A percentile compares a stretch with the other conserved stretches of the same genome.
These are phyloP conservation scores for Fragosphaeria purpurea DNA, from an alignment of 2,329 filamentous ascomycete species.

Conservation along the genomic window DNA sequence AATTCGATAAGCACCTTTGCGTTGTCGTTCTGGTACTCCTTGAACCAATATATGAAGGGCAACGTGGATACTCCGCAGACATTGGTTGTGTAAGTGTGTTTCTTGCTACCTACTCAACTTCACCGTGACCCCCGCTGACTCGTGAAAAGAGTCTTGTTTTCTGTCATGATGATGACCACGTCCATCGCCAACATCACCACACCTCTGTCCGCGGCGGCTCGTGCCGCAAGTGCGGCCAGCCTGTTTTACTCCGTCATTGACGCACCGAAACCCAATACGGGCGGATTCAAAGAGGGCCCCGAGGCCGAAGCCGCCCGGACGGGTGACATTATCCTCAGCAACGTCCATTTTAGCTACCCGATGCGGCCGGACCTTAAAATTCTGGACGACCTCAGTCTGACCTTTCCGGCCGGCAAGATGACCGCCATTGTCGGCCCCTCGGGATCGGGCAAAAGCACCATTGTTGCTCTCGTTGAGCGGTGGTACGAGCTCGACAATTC, in stretches of 20 bases:
- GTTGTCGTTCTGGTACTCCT: slow-evolving; percentile 53
- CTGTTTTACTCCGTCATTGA: slow-evolving; percentile 45
- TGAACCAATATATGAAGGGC: slow-evolving; percentile 38
- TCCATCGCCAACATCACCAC: slow-evolving; percentile 46
- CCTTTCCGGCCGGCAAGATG: slow-evolving; percentile 56
- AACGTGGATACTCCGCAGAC: slow-evolving; percentile 39
- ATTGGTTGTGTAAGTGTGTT: slow-evolving; percentile 26
- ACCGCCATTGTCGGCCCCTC: slow-evolving; percentile 75
- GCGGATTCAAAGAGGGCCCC: slow-evolving; percentile 28
- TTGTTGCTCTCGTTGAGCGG: slow-evolving; percentile 57
- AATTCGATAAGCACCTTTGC: slow-evolving; percentile 31
- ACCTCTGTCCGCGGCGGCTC: slow-evolving; percentile 44
- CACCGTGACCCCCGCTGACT: no score
- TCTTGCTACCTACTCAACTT: no score
- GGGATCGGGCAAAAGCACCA: slow-evolving; percentile 73
- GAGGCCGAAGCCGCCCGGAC: slow-evolving; percentile 30
- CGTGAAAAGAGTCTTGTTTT: slow-evolving; percentile 35
- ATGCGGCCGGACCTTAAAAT: slow-evolving; percentile 35
- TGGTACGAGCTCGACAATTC: slow-evolving; percentile 53
- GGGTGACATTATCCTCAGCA: slow-evolving; percentile 47
- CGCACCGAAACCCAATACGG: slow-evolving; percentile 25
- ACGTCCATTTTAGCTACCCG: slow-evolving; percentile 60
- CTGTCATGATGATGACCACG: slow-evolving; percentile 47
- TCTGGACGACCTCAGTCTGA: slow-evolving; percentile 39
- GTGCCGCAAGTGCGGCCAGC: slow-evolving; percentile 44